Percentiles rank a stretch among this genome's conserved stretches.
Evolutionary conservation across 2,329 filamentous ascomycete species (phyloP).

Genomic region (Curvularia sp.): DNA sequence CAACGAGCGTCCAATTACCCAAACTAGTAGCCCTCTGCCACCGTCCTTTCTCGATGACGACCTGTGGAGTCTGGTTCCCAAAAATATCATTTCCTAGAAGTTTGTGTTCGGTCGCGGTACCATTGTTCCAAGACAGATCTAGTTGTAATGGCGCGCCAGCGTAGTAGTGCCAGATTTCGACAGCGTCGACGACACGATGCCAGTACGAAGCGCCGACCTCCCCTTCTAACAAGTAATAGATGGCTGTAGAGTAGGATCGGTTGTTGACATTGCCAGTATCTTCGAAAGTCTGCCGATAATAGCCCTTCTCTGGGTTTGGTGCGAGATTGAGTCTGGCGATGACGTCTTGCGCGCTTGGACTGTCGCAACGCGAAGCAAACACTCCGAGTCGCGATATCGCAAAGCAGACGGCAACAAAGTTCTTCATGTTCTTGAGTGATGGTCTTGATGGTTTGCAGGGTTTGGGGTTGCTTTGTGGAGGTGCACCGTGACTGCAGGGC

Average conservation of each 20-base stretch:
- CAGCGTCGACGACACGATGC: constrained; percentile 60
- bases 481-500: not conserved
- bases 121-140: constrained; percentile 56
- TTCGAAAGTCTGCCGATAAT: constrained; percentile 58
- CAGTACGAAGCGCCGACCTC: constrained; percentile 54
- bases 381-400: constrained; percentile 1
- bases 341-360: constrained; percentile 52
- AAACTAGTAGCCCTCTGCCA: constrained; percentile 59
- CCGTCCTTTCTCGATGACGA: constrained; percentile 51
- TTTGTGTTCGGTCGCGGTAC: constrained; percentile 34
- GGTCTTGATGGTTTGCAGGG: not conserved
- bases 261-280: constrained; percentile 45
- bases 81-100: constrained; percentile 57
- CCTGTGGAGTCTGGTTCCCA: constrained; percentile 54
- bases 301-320: constrained; percentile 60
- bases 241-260: constrained; percentile 59
- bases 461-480: not conserved
- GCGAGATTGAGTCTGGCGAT: constrained; percentile 54
- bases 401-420: not conserved
- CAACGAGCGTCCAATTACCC: constrained; percentile 61
- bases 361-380: not conserved
- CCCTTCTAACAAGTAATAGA: constrained; percentile 63
- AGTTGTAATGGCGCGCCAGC: constrained; percentile 60
- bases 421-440: not conserved
- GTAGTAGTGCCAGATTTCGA: constrained; percentile 63